Percentiles rank a stretch among this genome's conserved stretches.
phyloP scores from a whole-genome alignment of 2,329 filamentous ascomycete species.

The Scedosporium boydii region DNA sequence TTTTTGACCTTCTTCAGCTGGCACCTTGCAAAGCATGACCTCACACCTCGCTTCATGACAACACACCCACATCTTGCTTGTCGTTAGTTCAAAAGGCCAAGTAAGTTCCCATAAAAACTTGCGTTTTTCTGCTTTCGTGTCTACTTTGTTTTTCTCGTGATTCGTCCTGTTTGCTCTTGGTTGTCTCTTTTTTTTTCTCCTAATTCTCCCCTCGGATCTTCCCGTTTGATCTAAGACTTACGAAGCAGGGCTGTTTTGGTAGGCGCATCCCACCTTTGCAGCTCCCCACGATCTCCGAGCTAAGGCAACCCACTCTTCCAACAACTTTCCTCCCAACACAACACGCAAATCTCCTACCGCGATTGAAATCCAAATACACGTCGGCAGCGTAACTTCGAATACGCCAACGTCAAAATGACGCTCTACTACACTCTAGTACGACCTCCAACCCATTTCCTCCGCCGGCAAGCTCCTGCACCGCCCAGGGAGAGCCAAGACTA shows the following conservation, averaged over 20 bases:
- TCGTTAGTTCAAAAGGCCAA: background rate
- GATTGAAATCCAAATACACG: background rate
- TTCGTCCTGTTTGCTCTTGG: too few species aligned
- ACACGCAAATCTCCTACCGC: background rate
- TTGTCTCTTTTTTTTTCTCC: too few species aligned
- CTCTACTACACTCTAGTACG: slow-evolving; percentile 48
- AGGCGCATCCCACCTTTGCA: background rate
- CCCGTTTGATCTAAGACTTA: background rate
- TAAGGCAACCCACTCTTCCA: background rate
- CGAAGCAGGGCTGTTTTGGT: background rate
- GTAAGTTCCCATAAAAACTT: background rate
- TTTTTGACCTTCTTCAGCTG: background rate
- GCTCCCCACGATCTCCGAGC: background rate
- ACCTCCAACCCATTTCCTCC: slow-evolving; percentile 4
- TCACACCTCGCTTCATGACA: slow-evolving; percentile 4
- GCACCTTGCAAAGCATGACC: background rate
- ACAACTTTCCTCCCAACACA: background rate
- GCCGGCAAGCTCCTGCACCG: background rate
- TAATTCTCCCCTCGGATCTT: too few species aligned
- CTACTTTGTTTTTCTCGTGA: too few species aligned
- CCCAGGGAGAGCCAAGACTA: slow-evolving; percentile 6
- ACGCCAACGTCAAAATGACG: slow-evolving; percentile 34
- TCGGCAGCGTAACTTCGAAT: background rate
- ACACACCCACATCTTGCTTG: background rate
- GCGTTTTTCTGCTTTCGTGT: background rate